phyloP scores from a whole-genome alignment of 2,329 filamentous ascomycete genomes.

The Neofusicoccum ribis region DNA sequence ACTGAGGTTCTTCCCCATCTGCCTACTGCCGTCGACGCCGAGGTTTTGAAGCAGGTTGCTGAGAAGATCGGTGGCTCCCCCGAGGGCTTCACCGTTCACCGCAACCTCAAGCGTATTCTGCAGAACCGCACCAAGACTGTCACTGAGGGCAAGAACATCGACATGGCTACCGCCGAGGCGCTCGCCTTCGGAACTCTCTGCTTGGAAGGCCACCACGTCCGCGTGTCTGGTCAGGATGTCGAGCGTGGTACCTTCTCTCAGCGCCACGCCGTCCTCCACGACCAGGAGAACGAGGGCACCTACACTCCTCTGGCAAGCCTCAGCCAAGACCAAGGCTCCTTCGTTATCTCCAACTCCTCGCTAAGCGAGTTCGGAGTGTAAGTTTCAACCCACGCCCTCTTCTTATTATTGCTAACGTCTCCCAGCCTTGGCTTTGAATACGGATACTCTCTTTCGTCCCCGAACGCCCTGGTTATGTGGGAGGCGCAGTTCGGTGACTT shows the following conservation, averaged over 20 bases:
- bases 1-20: constrained; percentile 91
- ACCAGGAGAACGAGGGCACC: constrained; percentile 90
- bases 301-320: constrained; percentile 91
- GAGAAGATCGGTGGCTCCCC: constrained; percentile 75
- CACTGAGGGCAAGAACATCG: constrained; percentile 87
- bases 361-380: constrained; percentile 68
- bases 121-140: constrained; percentile 87
- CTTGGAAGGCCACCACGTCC: constrained; percentile 91
- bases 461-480: constrained; percentile 98
- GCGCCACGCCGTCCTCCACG: constrained; percentile 94
- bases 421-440: constrained; percentile 91
- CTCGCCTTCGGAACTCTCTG: constrained; percentile 91
- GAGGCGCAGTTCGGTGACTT: constrained; percentile 99
- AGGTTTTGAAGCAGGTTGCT: constrained; percentile 78
- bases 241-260: constrained; percentile 99
- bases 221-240: constrained; percentile 97
- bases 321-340: constrained; percentile 87
- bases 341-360: constrained; percentile 96
- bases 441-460: constrained; percentile 94
- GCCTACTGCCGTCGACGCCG: constrained; percentile 74
- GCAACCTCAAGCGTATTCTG: constrained; percentile 96
- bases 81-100: constrained; percentile 85
- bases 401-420: constrained; percentile 27
- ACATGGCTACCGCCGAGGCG: constrained; percentile 96
- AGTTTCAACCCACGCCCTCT: constrained; percentile 31